Base-by-base conservation (phyloP, 495 filamentous ascomycete species). In the Neurospora africana region DNA sequence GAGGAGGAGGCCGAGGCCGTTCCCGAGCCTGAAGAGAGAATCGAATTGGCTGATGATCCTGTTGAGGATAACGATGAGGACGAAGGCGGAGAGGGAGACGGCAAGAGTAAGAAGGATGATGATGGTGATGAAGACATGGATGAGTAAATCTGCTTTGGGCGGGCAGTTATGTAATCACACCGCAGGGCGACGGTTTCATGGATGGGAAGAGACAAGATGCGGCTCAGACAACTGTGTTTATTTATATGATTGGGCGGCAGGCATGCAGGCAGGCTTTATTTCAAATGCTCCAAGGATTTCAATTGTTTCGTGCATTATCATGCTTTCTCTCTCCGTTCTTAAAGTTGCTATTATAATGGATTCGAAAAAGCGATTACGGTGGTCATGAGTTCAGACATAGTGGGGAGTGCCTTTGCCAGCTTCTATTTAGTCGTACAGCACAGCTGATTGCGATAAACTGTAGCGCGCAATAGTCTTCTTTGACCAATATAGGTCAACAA, bases 71-170 rank as follows among this genome's bases (percentile, higher is more conserved):
- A 78, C 44, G 83, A 82, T 17, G 80, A 79, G 67, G 85, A 85
- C 43, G 83, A 84, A 17, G 87, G 86, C 47, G 89, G 90, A 23
- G 76, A 38, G 15, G 21, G 36, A 21, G 75, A 69, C 0, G 74
- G 37, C 8, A 71, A 72, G 23, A 61, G 27, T 27, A 61, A 61
- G 53, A 33, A 61, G 53, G 53, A 61, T 7, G 65, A 68, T 10
- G 70, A 76, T 27, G 72, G 65, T 30, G 73, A 65, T 36, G 79
- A 79, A 27, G 79, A 80, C 37, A 82, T 82, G 75, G 87, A 88
- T 70, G 85, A 89, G 53, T 71, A 90, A 91, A 71, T 74, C 82
- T 93, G 17, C 87, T 93, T 83, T 91, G 91, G 38, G 37, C 9
- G 9, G 91, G 21, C 23, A 33, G 53, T 61, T 61, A 33, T 30